These are phyloP conservation scores for Pythium oligandrum DNA, from an alignment of 352 stramenopile species.

Conservation along the genomic window DNA sequence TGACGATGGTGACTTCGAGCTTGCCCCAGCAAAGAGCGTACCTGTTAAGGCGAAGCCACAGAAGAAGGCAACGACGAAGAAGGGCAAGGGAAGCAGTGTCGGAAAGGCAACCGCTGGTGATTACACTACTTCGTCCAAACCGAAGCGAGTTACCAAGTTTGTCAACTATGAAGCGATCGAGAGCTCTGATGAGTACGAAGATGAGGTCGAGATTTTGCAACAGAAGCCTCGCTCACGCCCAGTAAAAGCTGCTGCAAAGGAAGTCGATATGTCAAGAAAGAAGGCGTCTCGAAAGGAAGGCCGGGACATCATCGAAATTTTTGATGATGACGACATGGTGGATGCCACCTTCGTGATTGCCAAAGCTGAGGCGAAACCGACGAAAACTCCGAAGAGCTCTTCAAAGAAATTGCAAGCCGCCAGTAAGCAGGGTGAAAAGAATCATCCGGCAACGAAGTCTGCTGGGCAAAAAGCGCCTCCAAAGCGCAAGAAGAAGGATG, in stretches of 20 bases:
- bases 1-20: not conserved
- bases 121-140: not conserved
- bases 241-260: conserved; percentile 2
- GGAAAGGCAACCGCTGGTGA: not conserved
- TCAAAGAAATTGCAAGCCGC: too few relatives aligned
- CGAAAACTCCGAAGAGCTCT: conserved; percentile 3
- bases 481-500: too few relatives aligned
- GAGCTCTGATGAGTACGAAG: conserved; percentile 11
- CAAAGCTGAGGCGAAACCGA: conserved; percentile 12
- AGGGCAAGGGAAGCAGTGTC: too few relatives aligned
- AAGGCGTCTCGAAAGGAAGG: conserved; percentile 17
- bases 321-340: conserved; percentile 7
- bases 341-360: conserved; percentile 5
- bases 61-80: not conserved
- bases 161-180: conserved; percentile 13
- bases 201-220: conserved; percentile 4
- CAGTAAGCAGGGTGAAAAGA: too few relatives aligned
- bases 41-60: not conserved
- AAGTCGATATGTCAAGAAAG: conserved; percentile 1
- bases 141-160: too few relatives aligned
- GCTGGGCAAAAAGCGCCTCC: too few relatives aligned
- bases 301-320: not conserved
- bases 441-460: too few relatives aligned
- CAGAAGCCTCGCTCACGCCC: not conserved
- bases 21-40: not conserved